Base-by-base conservation (phyloP, 2,329 filamentous ascomycete genomes). In the Calycina herbarum region DNA sequence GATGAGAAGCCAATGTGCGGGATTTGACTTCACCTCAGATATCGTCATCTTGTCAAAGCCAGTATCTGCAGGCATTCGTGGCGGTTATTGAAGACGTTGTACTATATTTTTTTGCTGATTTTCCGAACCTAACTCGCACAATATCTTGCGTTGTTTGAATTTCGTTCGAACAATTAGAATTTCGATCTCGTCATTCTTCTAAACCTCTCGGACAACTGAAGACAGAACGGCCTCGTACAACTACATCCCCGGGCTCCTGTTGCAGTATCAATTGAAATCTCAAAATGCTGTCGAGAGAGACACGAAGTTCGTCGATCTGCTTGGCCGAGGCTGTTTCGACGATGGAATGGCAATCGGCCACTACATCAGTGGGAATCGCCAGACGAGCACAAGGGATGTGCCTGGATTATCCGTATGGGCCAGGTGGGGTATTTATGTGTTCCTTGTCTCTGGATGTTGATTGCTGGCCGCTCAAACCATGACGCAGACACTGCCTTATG, bases 321-420 rank as follows among this genome's bases (percentile, higher is more conserved):
- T 38, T 35, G 17, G 24, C 58, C 24, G 59, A 62, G 64, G 64
- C 59, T 64, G 59, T 51, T 48, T 57, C 51, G 42, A 57, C n/a
- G 29, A 54, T 27, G 27, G 40, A 51, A 40, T 40, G 38, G 24
- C 24, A 10, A 27, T 31, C 29, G 13, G 42, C 40, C 15, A 29
- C 33, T 51, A 20, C 15, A 20, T n/a, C 15, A 31, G 17, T 20
- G 17, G 10, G n/a, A 31, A 20, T 20, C 29, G 11, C 17, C 33
- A 20, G 24, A 51, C 24, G 45, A 57, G 31, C 56, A 54, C 64
- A 62, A 38, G 15, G 51, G 24, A 57, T 29, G 27, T 57, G 54
- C 54, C 27, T 35, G 27, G 27, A 57, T 17, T 29, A 15, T 57
- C 27, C 27, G 11, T 57, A 35, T n/a, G 54, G 27, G 54, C 54